These are phyloP conservation scores for Podaxis sp. DNA, from an alignment of 768 basidiomycete species.

Conservation along the genomic window DNA sequence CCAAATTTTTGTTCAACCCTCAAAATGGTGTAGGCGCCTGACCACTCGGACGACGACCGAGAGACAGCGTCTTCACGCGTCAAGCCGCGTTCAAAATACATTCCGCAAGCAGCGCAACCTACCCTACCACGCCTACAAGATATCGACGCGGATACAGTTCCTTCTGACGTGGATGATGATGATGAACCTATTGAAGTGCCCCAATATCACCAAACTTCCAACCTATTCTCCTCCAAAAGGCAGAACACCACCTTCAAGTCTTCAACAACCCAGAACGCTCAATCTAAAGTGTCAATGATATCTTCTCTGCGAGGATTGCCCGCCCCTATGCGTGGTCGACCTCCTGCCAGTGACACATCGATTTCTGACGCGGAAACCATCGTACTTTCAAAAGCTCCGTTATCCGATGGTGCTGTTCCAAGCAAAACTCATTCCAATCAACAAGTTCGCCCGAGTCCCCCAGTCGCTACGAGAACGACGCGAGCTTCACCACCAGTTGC, in stretches of 20 bases:
- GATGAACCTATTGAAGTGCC: background rate
- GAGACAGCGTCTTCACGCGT: constrained; percentile 14
- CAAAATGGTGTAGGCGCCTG: background rate
- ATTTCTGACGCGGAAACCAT: constrained; percentile 6
- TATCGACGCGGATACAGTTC: constrained; percentile 9
- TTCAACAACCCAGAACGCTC: background rate
- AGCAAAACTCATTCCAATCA: background rate
- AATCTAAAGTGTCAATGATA: background rate
- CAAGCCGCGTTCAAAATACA: constrained; percentile 10
- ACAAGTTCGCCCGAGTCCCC: background rate
- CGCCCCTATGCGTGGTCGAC: background rate
- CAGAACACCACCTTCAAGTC: background rate
- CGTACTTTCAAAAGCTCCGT: constrained; percentile 4
- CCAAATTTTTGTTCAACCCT: constrained; percentile 12
- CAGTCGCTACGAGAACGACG: background rate
- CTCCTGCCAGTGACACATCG: constrained; percentile 1
- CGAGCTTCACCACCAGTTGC: background rate
- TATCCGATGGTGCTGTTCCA: background rate
- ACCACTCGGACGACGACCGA: background rate
- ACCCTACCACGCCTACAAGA: constrained; percentile 3
- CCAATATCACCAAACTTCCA: constrained; percentile 8
- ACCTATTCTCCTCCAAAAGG: background rate
- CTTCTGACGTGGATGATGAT: constrained; percentile 5
- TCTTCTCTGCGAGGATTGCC: constrained; percentile 6
- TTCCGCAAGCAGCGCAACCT: background rate